phyloP scores from a whole-genome alignment of 1,284 basidiomycete genomes.

The Fomitopsis pinicola region DNA sequence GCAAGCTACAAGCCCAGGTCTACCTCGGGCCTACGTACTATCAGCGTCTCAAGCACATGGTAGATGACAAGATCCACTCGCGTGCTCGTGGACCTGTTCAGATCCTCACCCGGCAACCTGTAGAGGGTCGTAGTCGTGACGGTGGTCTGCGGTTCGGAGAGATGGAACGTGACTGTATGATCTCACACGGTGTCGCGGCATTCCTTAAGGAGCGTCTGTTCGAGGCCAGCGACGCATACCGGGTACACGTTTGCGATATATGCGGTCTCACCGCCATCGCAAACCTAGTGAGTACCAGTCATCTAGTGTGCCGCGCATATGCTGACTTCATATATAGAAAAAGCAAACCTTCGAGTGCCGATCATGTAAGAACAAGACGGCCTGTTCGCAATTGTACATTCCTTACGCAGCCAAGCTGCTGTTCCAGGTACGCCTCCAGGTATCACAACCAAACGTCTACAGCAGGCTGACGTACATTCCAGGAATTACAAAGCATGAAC shows the following conservation, averaged over 20 bases:
- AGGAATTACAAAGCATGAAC: slow-evolving; percentile 91
- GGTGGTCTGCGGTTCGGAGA: slow-evolving; percentile 99
- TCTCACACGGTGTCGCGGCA: slow-evolving; percentile 97
- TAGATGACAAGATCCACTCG: slow-evolving; percentile 99
- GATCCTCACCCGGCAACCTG: slow-evolving; percentile 96
- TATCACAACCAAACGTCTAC: neutral
- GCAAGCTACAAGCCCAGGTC: slow-evolving; percentile 95
- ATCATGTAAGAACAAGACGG: slow-evolving; percentile 94
- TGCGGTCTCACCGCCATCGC: slow-evolving; percentile 95
- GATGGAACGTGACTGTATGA: slow-evolving; percentile 99
- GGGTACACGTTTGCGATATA: slow-evolving; percentile 95
- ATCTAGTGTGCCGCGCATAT: neutral
- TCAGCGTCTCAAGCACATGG: slow-evolving; percentile 99
- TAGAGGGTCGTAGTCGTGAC: slow-evolving; percentile 98
- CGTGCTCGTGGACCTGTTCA: slow-evolving; percentile 96
- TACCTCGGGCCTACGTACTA: slow-evolving; percentile 99
- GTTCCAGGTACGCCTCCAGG: slow-evolving; percentile 65
- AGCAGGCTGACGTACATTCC: neutral
- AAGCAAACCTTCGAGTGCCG: slow-evolving; percentile 88
- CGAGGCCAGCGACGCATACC: slow-evolving; percentile 93
- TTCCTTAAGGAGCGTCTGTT: slow-evolving; percentile 96
- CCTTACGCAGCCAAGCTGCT: slow-evolving; percentile 90
- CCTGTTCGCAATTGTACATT: slow-evolving; percentile 87
- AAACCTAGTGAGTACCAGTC: slow-evolving; percentile 64
- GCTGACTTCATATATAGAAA: slow-evolving; percentile 47